Base-by-base conservation (phyloP, 1,284 basidiomycete species). In the Ceratobasidium papillatum region DNA sequence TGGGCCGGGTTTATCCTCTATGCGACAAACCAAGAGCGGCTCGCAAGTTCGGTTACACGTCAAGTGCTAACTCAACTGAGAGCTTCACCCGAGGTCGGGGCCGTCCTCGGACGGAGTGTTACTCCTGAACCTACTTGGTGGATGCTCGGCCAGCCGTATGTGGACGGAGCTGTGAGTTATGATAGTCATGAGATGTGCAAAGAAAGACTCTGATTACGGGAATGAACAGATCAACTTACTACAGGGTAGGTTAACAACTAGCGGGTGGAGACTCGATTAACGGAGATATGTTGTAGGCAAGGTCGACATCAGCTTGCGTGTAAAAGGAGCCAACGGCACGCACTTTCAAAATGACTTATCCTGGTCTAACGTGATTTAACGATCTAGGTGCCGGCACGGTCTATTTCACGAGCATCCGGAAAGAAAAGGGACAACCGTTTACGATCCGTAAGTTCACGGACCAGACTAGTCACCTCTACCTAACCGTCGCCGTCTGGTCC, bases 11-110 rank as follows among this genome's bases (percentile, higher is more conserved):
- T 79, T 63, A 72, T 78, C 27, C 38, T 78, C 32, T 78, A 78
- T 66, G 77, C 79, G 14, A 77, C 77, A 68, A 79, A 79, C 72
- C 77, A 78, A 61, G 79, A 79, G 59, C 76, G 78, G 22, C 77
- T 79, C 30, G 75, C 79, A 34, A 76, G 76, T 47, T 79, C 79
- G 36, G 78, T 79, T 34, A 74, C 78, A 3, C 76, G 76, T n/a
- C 78, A 77, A 51, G 74, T 78, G 34, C 58, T 77, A 5, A 74
- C 75, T 38, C 77, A 77, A 45, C 43, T 78, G 3, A 76, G 75
- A 49, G 59, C 72, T 52, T 71, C 78, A 30, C 74, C 74, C 17
- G 49, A 75, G 25, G 62, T 79, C 14, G 52, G 47, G 19, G 76
- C 75, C 51, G 74, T 66, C 14, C 75, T 79, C 22, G 79, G 79